Evolutionary conservation across 2,329 filamentous ascomycete genomes (phyloP).

Genomic region (Canariomyces notabilis): DNA sequence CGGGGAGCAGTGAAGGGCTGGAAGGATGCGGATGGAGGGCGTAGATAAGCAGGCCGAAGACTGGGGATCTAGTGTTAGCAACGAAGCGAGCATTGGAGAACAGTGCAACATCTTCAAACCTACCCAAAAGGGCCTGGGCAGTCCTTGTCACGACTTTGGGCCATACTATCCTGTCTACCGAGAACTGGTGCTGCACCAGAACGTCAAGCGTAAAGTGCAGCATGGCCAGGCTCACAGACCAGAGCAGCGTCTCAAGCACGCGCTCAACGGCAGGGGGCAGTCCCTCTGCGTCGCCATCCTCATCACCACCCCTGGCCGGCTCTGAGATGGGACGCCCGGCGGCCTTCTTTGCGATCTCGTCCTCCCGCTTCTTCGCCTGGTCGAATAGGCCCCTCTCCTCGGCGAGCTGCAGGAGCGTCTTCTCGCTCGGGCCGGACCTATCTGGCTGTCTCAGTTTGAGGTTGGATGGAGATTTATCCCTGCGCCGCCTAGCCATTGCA

Average conservation of each 20-base stretch:
- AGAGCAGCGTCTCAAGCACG: conserved; percentile 52
- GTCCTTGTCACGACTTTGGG: conserved; percentile 48
- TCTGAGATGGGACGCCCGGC: background rate
- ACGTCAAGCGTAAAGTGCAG: conserved; percentile 76
- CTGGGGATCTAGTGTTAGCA: conserved; percentile 33
- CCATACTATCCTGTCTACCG: conserved; percentile 58
- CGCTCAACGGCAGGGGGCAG: conserved; percentile 45
- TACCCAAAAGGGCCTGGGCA: conserved; percentile 49
- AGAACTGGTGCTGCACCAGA: conserved; percentile 73
- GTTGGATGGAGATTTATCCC: conserved; percentile 42
- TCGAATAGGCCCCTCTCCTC: conserved; percentile 57
- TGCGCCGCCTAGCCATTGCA: conserved; percentile 46
- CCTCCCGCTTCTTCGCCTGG: conserved; percentile 40
- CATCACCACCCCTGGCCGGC: conserved; percentile 19
- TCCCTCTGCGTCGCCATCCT: conserved; percentile 29
- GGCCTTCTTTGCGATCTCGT: conserved; percentile 29
- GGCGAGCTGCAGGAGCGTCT: conserved; percentile 71
- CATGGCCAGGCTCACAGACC: conserved; percentile 60
- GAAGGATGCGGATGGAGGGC: conserved; percentile 50
- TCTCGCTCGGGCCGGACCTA: conserved; percentile 53
- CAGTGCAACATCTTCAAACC: conserved; percentile 23
- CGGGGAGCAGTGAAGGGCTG: conserved; percentile 45
- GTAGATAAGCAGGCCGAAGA: conserved; percentile 53
- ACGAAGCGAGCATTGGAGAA: background rate
- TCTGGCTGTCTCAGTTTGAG: conserved; percentile 67